Base-by-base conservation (phyloP, 1,284 basidiomycete genomes). In the Trichosporon sp. region DNA sequence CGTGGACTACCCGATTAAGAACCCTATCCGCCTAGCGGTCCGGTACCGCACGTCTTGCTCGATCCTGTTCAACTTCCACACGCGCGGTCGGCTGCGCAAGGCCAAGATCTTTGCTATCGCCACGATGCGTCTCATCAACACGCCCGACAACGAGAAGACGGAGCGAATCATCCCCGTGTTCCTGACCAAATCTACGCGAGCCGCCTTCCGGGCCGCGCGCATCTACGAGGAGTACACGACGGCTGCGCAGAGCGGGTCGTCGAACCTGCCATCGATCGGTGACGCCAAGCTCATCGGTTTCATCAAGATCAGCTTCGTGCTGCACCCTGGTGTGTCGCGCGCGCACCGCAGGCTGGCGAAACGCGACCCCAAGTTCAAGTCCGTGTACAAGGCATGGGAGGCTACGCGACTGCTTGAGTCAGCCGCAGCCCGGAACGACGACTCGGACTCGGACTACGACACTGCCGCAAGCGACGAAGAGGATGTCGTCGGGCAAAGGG, bases 351-450 rank as follows among this genome's bases (percentile, higher is more conserved):
- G 78, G 51, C 61, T 84, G 5, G 74, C 76, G 4, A 82, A 80
- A 71, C 75, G 78, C 61, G 78, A 84, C 73, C 61, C 79, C 71
- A 73, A 80, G 56, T 78, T 84, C 68, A 73, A 67, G 40, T 73
- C 77, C 35, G 81, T 82, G 2, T 84, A 82, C 73, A 78, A 83
- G 66, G 81, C 80, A 0, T 84, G 83, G 83, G 82, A 83, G 67
- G 71, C 74, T 16, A 70, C 70, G 16, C 68, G 70, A 2, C 37
- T 70, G 10, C 26, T 61, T 7, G 32, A 70, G 31, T 32, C 26
- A 0, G n/a, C 67, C 1, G 77, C 16, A 0, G 64, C 38, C 0
- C 7, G 38, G 10, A 6, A 40, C 70, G 51, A 70, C 66, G 66
- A 71, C 68, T 68, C 46, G 35, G 65, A 59, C 54, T 63, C 66